These are phyloP conservation scores for Hypoxylon cercidicola DNA, from an alignment of 495 filamentous ascomycete species.

Conservation along the genomic window DNA sequence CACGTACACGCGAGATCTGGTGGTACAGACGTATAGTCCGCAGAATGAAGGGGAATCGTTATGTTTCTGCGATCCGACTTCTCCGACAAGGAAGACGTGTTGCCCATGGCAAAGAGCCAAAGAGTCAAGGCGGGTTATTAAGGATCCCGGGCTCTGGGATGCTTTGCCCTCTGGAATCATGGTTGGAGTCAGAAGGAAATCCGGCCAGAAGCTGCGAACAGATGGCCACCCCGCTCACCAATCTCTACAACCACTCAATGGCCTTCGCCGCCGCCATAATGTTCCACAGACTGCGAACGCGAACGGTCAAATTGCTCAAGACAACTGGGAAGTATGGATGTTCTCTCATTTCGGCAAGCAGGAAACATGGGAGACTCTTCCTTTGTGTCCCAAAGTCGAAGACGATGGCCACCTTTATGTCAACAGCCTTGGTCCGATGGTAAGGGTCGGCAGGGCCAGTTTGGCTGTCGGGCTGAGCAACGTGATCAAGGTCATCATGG, in stretches of 20 bases:
- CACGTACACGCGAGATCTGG: conserved; percentile 61
- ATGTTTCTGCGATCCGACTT: conserved; percentile 50
- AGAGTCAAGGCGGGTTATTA: conserved; percentile 49
- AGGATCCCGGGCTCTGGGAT: conserved; percentile 62
- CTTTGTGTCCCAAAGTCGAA: conserved; percentile 47
- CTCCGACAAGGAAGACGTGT: conserved; percentile 47
- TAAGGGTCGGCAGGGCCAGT: conserved; percentile 64
- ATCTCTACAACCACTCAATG: conserved; percentile 19
- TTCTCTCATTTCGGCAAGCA: conserved; percentile 58
- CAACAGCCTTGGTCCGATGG: conserved; percentile 67
- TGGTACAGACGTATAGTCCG: conserved; percentile 67
- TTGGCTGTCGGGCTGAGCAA: conserved; percentile 75
- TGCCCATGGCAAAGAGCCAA: conserved; percentile 56
- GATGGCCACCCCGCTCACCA: conserved; percentile 13
- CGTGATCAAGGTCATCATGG: conserved; percentile 70
- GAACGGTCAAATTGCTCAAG: conserved; percentile 38
- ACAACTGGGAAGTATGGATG: conserved; percentile 74
- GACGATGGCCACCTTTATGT: conserved; percentile 65
- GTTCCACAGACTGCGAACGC: conserved; percentile 5
- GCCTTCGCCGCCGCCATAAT: conserved; percentile 44
- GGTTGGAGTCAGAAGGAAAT: conserved; percentile 55
- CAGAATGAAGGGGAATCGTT: conserved; percentile 54
- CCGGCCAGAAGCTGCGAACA: conserved; percentile 15
- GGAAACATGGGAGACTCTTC: conserved; percentile 50
- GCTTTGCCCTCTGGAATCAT: conserved; percentile 58